phyloP scores from a whole-genome alignment of 495 filamentous ascomycete species.

The Aspergillus saccharolyticus region DNA sequence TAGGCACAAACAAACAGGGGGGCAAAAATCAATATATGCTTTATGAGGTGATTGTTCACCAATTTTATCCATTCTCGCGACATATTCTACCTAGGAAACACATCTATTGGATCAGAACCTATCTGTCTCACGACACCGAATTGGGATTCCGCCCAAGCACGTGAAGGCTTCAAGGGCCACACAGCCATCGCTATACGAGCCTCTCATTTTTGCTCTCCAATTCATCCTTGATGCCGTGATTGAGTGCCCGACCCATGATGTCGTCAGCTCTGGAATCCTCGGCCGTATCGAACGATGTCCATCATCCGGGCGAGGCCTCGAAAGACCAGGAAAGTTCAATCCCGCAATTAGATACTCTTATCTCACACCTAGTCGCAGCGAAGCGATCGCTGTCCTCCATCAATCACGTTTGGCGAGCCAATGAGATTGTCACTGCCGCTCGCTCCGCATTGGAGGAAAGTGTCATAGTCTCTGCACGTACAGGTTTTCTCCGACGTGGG shows the following conservation, averaged over 20 bases:
- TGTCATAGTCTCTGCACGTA: constrained; percentile 70
- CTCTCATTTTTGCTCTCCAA: neutral
- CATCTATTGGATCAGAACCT: neutral
- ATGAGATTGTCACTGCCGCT: constrained; percentile 75
- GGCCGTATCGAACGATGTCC: constrained; percentile 16
- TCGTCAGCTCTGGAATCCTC: constrained; percentile 31
- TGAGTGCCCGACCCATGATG: constrained; percentile 18
- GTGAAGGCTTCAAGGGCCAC: neutral
- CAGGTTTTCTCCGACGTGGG: constrained; percentile 65
- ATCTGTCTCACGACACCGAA: too few species aligned
- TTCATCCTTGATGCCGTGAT: neutral
- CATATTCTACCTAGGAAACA: neutral
- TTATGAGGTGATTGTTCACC: constrained; percentile 12
- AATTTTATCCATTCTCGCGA: constrained; percentile 9
- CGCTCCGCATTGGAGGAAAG: constrained; percentile 74
- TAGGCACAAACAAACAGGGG: neutral
- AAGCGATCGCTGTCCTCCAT: constrained; percentile 90
- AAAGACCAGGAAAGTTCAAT: constrained; percentile 20
- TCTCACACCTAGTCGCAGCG: constrained; percentile 76
- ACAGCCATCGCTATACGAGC: neutral
- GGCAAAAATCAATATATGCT: neutral
- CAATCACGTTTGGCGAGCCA: constrained; percentile 76
- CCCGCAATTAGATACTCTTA: constrained; percentile 62
- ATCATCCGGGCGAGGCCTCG: constrained; percentile 8
- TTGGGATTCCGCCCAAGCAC: neutral